Evolutionary conservation across 257 asterid genomes (phyloP), one percentile per base, ranked within the genome.

Genomic region (Thymus mandschuricus): DNA sequence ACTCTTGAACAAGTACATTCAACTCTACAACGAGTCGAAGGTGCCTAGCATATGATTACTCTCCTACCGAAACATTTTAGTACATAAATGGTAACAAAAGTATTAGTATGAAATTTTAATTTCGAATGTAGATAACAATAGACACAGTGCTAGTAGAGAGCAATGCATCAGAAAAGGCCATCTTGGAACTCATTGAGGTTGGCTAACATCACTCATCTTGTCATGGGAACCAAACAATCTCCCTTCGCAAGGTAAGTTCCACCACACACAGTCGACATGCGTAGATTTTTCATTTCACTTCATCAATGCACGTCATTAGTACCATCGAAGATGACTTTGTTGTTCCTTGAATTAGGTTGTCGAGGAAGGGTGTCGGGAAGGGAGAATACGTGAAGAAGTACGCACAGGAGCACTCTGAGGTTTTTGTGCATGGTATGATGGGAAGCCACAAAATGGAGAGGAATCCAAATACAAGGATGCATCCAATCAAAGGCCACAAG

Each of bases 101-200:
- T 38, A 38, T 44, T 44, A 44, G 9, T 13, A 6, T 28, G 34
- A 54, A 21, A 21, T 21, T 21, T 58, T 52, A 44, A 21, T 21
- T 54, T 5, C 3, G 45, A 35, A 54, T 65, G 71, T 76, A 91
- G 96, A 85, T 91, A 34, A 75, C 62, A 12, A 96, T 83, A 71
- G 97, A 89, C 64, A 89, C 96, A 27, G 86, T 87, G 89, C 85
- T 91, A 60, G 82, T 89, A 72, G 97, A 91, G 85, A 91, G 96
- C 87, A 87, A 71, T 68, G 82, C 89, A 73, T 68, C 89, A 50
- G 76, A 83, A 35, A 89, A 91, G 79, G 87, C 97, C 56, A 86
- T 91, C 43, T n/a, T 89, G 41, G 95, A 89, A 64, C 87, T 89
- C 68, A 86, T 89, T 72, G 79, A 72, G 28, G 80, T 91, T 41